Evolutionary conservation across 1,284 basidiomycete species (phyloP).

Genomic region (Ustilago cynodontis): DNA sequence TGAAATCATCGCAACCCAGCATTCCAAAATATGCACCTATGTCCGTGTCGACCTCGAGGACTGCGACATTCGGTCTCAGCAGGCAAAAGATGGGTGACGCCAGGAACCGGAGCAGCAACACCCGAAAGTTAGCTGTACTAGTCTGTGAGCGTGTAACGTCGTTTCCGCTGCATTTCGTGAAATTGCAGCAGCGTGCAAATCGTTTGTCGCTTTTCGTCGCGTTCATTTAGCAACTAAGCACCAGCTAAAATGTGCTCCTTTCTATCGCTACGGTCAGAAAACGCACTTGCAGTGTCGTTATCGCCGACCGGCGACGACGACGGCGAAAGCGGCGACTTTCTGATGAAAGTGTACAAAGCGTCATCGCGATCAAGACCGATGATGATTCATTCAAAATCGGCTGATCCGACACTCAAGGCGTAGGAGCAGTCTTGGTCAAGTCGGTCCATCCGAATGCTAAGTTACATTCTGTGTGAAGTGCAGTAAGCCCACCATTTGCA

Average conservation of each 20-base stretch:
- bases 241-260: background rate
- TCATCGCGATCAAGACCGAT: background rate
- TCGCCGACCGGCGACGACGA: background rate
- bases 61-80: background rate
- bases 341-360: background rate
- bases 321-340: background rate
- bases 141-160: no score
- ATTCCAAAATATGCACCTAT: background rate
- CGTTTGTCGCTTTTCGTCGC: constrained; percentile 14
- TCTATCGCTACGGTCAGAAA: background rate
- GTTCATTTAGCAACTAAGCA: background rate
- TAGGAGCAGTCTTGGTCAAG: background rate
- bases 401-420: background rate
- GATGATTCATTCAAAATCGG: background rate
- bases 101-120: background rate
- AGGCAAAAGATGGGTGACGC: background rate
- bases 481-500: background rate
- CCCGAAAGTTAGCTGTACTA: no score
- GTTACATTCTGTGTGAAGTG: background rate
- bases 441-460: background rate
- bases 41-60: background rate
- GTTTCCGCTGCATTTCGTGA: no score
- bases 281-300: background rate
- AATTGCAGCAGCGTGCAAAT: background rate
- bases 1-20: background rate